Conservation (phyloP, 1,284 basidiomycete species). For the Ustilago trichophora region DNA sequence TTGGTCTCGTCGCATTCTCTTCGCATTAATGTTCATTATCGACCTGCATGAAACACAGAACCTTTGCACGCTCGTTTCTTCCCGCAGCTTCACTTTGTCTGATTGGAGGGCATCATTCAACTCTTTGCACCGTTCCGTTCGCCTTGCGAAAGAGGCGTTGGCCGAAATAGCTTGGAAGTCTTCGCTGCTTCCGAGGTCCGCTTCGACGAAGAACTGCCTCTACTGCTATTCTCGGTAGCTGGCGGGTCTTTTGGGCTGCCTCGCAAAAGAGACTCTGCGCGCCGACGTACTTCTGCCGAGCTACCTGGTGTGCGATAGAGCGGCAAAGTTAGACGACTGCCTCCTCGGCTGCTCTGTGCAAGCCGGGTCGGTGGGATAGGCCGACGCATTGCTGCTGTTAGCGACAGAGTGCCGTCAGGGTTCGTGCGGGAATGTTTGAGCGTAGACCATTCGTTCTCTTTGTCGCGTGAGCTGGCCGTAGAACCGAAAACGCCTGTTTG, state of each 20-base stretch:
- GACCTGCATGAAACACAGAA: conserved; percentile 15
- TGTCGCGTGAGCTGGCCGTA: background rate
- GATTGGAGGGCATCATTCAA: background rate
- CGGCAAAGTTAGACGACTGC: conserved; percentile 22
- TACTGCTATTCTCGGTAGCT: background rate
- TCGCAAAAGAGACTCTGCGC: conserved; percentile 13
- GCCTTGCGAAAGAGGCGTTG: conserved; percentile 2
- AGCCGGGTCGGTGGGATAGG: conserved; percentile 31
- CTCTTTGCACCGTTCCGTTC: background rate
- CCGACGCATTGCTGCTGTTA: conserved; percentile 19
- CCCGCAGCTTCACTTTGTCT: background rate
- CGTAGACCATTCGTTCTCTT: conserved; percentile 39
- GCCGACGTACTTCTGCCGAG: conserved; percentile 22
- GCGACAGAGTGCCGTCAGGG: conserved; percentile 18
- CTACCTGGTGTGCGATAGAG: conserved; percentile 31
- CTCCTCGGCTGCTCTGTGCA: conserved; percentile 3
- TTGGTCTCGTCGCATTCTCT: conserved; percentile 22
- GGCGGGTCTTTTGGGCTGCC: background rate
- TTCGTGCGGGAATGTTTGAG: conserved; percentile 13
- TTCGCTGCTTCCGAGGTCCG: background rate
- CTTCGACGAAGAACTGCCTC: background rate
- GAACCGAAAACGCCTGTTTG: background rate
- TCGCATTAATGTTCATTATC: conserved; percentile 27
- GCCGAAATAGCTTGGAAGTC: conserved; percentile 15
- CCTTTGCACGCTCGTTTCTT: background rate